Percentiles rank a stretch among this genome's conserved stretches.
Conservation (phyloP, 305 asterid species). For the Fraxinus sp. region DNA sequence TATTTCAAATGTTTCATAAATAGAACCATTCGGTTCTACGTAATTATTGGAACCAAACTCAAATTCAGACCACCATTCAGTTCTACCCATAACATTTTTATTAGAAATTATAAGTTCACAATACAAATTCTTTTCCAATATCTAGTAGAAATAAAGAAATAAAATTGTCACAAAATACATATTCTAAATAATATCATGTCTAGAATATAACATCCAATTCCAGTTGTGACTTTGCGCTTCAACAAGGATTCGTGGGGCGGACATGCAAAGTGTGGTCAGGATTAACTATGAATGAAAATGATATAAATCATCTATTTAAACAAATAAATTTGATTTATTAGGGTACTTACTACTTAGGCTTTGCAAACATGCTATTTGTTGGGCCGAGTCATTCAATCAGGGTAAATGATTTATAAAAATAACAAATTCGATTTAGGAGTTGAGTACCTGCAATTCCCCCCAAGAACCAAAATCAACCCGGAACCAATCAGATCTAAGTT, state of each 20-base stretch:
- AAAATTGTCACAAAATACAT: background rate
- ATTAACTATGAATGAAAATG: background rate
- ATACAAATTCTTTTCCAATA: background rate
- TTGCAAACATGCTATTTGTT: background rate
- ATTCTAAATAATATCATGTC: background rate
- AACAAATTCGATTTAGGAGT: background rate
- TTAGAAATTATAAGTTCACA: background rate
- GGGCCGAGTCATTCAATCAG: background rate
- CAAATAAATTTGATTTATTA: background rate
- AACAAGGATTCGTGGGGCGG: background rate
- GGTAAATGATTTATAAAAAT: background rate
- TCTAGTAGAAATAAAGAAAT: background rate
- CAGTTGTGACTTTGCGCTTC: background rate
- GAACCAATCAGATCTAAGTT: background rate
- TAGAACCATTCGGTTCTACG: background rate
- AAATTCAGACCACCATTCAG: background rate
- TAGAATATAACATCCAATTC: background rate
- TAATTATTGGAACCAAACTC: background rate
- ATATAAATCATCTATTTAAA: background rate
- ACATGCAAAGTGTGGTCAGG: background rate
- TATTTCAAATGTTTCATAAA: background rate
- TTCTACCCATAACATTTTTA: background rate
- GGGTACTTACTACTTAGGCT: background rate
- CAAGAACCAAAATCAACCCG: background rate
- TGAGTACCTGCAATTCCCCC: background rate